A percentile compares a stretch with the other conserved stretches of the same genome.
phyloP scores from a whole-genome alignment of 768 basidiomycete genomes.

The Kwoniella bestiolae region DNA sequence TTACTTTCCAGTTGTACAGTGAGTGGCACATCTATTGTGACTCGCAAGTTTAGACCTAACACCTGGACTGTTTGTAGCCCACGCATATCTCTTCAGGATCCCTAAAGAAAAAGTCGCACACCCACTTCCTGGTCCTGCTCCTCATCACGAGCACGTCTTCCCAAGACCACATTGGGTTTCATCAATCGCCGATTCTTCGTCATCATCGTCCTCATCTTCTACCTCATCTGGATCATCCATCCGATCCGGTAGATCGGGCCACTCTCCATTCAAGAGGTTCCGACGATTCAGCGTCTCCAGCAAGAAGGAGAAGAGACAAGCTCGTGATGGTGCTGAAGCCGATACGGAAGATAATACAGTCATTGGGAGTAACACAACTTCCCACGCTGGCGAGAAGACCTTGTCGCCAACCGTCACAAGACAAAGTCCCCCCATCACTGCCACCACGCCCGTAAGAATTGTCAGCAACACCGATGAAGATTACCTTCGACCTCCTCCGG shows the following conservation, averaged over 20 bases:
- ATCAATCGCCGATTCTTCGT: slow-evolving; percentile 38
- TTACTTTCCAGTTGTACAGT: slow-evolving; percentile 48
- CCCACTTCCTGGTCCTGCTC: slow-evolving; percentile 44
- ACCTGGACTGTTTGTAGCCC: slow-evolving; percentile 15
- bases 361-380: background rate
- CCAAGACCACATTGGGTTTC: slow-evolving; percentile 52
- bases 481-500: background rate
- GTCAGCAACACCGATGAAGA: slow-evolving; percentile 2
- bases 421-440: background rate
- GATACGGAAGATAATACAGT: slow-evolving; percentile 19
- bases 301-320: background rate
- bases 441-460: background rate
- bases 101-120: slow-evolving; percentile 31
- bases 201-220: slow-evolving; percentile 27
- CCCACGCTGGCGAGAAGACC: slow-evolving; percentile 7
- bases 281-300: slow-evolving; percentile 23
- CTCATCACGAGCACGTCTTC: slow-evolving; percentile 44
- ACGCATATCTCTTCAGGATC: slow-evolving; percentile 42
- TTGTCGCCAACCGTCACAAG: slow-evolving; percentile 4
- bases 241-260: slow-evolving; percentile 12
- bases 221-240: slow-evolving; percentile 22
- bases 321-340: slow-evolving; percentile 12
- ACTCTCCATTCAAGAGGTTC: slow-evolving; percentile 35
- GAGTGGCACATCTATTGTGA: background rate
- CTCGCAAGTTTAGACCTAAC: background rate